Percentiles rank a stretch among this genome's conserved stretches.
Conservation (phyloP, 768 basidiomycete genomes). For the Hirschioporus abietinus region DNA sequence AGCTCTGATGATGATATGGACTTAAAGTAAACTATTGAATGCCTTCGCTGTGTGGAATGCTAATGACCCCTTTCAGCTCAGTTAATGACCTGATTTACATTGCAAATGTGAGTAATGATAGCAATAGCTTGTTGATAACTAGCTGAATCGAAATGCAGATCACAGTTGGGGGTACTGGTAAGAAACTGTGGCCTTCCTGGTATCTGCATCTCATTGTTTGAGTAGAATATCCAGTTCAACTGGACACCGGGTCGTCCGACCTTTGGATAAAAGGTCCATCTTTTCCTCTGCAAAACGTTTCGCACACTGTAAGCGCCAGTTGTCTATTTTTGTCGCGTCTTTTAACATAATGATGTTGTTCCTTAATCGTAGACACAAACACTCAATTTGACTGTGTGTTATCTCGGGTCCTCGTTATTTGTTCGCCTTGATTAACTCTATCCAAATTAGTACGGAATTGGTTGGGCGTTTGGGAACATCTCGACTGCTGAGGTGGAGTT, state of each 20-base stretch:
- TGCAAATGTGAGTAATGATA: conserved; percentile 51
- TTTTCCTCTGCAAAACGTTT: conserved; percentile 43
- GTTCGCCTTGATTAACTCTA: not conserved
- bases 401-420: no score
- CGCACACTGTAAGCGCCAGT: conserved; percentile 39
- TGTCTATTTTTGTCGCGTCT: conserved; percentile 7
- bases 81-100: conserved; percentile 76
- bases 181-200: conserved; percentile 18
- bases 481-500: conserved; percentile 60
- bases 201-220: conserved; percentile 2
- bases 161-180: conserved; percentile 58
- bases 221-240: conserved; percentile 65
- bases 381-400: conserved; percentile 60
- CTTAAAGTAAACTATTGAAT: conserved; percentile 34
- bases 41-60: not conserved
- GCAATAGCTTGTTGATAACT: not conserved
- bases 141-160: conserved; percentile 38
- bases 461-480: conserved; percentile 68
- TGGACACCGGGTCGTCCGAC: conserved; percentile 85
- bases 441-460: conserved; percentile 63
- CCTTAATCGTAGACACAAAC: conserved; percentile 30
- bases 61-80: conserved; percentile 39
- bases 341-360: conserved; percentile 11
- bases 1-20: conserved; percentile 31
- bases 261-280: conserved; percentile 58